Percentiles rank a stretch among this genome's conserved stretches.
Evolutionary conservation across 2,329 filamentous ascomycete genomes (phyloP).

Genomic region (Dothideomycetes sp.): DNA sequence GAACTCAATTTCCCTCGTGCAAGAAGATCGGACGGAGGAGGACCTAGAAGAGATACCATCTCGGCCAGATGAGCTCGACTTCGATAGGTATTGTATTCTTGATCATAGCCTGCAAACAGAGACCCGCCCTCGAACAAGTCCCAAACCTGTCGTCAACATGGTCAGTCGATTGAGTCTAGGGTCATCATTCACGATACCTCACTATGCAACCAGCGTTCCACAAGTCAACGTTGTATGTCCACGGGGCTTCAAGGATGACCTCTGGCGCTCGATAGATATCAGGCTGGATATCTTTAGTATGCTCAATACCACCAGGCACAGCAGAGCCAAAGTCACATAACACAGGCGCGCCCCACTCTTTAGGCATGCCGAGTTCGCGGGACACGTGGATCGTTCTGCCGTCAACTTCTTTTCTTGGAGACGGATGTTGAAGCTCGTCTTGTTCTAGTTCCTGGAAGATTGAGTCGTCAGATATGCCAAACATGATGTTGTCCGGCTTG

Average conservation of each 20-base stretch:
- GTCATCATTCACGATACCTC: constrained; percentile 13
- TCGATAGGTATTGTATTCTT: constrained; percentile 16
- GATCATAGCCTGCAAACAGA: constrained; percentile 24
- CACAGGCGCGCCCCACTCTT: constrained; percentile 25
- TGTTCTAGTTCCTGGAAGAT: constrained; percentile 29
- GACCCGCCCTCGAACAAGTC: constrained; percentile 27
- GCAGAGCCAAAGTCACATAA: constrained; percentile 31
- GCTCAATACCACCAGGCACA: constrained; percentile 22
- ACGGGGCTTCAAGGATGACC: constrained; percentile 26
- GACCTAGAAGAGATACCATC: constrained; percentile 21
- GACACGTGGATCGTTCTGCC: constrained; percentile 29
- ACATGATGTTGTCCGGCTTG: constrained; percentile 35
- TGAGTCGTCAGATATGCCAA: constrained; percentile 28
- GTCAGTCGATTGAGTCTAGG: not conserved
- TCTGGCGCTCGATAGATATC: constrained; percentile 29
- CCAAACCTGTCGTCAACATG: constrained; percentile 24
- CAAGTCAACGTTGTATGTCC: constrained; percentile 29
- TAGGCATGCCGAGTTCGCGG: constrained; percentile 27
- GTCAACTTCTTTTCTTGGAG: constrained; percentile 29
- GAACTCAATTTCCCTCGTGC: constrained; percentile 15
- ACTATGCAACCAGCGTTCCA: constrained; percentile 32
- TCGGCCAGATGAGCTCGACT: constrained; percentile 20
- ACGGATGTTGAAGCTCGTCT: constrained; percentile 29
- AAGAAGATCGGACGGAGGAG: constrained; percentile 21
- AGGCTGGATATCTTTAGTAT: constrained; percentile 26